phyloP scores from a whole-genome alignment of 2,329 filamentous ascomycete genomes.

The Ophiostoma montium region DNA sequence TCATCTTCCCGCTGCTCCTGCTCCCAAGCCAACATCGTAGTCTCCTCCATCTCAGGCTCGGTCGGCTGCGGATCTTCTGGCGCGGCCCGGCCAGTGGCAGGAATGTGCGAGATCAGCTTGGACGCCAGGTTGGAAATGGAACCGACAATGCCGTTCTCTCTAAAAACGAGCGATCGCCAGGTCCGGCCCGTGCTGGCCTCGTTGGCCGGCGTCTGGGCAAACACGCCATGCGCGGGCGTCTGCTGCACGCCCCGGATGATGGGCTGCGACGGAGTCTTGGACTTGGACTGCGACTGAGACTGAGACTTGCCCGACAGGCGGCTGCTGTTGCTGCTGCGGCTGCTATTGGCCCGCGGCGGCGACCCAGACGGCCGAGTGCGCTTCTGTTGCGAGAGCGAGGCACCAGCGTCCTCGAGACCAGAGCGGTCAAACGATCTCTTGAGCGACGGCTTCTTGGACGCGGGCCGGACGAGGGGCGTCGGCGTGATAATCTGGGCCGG shows the following conservation, averaged over 20 bases:
- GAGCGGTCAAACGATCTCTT: background rate
- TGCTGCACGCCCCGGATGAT: background rate
- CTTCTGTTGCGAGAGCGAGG: background rate
- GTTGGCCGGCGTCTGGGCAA: background rate
- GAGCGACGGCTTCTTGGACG: background rate
- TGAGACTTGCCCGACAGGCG: too few relatives aligned
- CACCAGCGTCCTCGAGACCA: background rate
- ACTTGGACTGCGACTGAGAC: background rate
- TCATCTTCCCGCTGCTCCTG: too few relatives aligned
- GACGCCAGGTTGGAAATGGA: slow-evolving; percentile 9
- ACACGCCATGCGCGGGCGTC: background rate
- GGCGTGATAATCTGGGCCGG: slow-evolving; percentile 14
- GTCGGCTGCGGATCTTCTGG: background rate
- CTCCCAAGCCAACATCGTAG: too few relatives aligned
- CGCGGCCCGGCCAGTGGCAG: background rate
- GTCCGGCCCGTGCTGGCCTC: background rate
- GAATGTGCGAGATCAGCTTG: slow-evolving; percentile 6
- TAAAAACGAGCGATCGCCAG: slow-evolving; percentile 9
- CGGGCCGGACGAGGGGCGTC: background rate
- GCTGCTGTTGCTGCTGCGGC: too few relatives aligned
- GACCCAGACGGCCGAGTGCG: background rate
- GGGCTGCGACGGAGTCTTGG: background rate
- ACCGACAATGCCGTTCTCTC: slow-evolving; percentile 9
- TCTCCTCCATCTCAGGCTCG: too few relatives aligned
- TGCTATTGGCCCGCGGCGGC: too few relatives aligned